phyloP scores from a whole-genome alignment of 495 filamentous ascomycete genomes.

The Daldinia vernicosa region DNA sequence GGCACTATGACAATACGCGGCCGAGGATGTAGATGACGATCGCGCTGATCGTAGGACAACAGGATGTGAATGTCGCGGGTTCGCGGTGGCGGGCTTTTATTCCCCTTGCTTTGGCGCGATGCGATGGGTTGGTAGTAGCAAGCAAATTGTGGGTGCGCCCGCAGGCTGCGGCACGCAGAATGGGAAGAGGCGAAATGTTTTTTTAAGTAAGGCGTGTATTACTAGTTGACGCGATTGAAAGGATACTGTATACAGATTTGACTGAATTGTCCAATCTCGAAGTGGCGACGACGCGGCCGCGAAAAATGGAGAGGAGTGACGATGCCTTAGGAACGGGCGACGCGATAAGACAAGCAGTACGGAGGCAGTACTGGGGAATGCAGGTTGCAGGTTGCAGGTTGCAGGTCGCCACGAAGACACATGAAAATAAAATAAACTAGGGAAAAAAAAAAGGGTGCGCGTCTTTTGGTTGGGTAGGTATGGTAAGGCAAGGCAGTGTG shows the following conservation, averaged over 20 bases:
- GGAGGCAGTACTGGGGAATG: constrained; percentile 25
- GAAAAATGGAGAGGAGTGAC: constrained; percentile 49
- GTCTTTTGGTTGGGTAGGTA: constrained; percentile 51
- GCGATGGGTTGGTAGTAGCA: constrained; percentile 19
- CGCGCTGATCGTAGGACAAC: constrained; percentile 54
- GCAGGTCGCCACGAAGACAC: constrained; percentile 32
- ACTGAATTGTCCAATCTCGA: constrained; percentile 44
- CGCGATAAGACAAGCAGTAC: constrained; percentile 37
- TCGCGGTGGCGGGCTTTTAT: constrained; percentile 27
- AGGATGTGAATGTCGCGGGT: constrained; percentile 35
- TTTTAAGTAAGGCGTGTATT: constrained; percentile 28
- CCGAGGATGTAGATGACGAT: constrained; percentile 47
- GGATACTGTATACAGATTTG: constrained; percentile 17
- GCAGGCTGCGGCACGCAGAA: constrained; percentile 19
- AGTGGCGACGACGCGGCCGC: constrained; percentile 54
- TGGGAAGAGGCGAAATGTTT: constrained; percentile 25
- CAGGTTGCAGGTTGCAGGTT: constrained; percentile 29
- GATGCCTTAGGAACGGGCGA: constrained; percentile 41
- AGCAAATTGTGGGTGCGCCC: constrained; percentile 24
- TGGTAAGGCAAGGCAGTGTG: constrained; percentile 30
- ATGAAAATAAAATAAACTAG: constrained; percentile 30
- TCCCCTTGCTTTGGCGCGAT: constrained; percentile 26
- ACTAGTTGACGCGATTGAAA: constrained; percentile 39
- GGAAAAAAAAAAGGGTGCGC: constrained; percentile 23
- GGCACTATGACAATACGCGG: constrained; percentile 32